Base-by-base conservation (phyloP, 2,329 filamentous ascomycete species). In the Sordariomycetes sp. region DNA sequence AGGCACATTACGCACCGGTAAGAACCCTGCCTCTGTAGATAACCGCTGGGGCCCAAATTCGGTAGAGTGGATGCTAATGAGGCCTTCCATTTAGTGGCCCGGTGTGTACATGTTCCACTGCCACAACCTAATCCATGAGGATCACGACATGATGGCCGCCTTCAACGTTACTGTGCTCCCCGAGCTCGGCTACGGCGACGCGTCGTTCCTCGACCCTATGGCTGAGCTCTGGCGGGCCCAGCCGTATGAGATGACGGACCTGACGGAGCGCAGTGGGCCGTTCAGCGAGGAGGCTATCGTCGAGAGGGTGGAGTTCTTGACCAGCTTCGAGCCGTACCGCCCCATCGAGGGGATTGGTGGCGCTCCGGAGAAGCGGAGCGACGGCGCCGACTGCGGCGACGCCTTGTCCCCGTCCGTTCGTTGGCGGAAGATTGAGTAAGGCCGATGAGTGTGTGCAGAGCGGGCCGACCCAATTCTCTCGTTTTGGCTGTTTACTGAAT, bases 21-120 rank as follows among this genome's bases (percentile, higher is more conserved):
- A 55, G 54, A 24, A 3, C 5, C 14, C 14, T n/a, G 12, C 18
- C 18, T 43, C 14, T 16, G 3, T 14, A 7, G 14, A n/a, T 43
- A 43, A 43, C 37, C 18, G 37, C 4, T 8, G 28, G 28, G 28
- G 28, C 4, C 8, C 28, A 4, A 32, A 32, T 32, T 32, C 8
- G 4, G 8, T 8, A 8, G 28, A 32, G 8, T 8, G 4, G 28
- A 32, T 43, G 37, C 12, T n/a, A 16, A 43, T 55, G 25, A 55
- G 34, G 10, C 18, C 8, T 24, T 24, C 43, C n/a, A 53, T 22
- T 43, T n/a, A 55, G 40, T 80, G 75, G 74, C 74, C 78, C 57
- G 81, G 81, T 10, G 68, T 76, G 2, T 76, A 77, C 67, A 76
- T 76, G 74, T 76, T 77, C 68, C 74, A 76, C 63, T 76, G 74